Conservation (phyloP, 169 alveolate genomes). For the Plasmodium yoelii region DNA sequence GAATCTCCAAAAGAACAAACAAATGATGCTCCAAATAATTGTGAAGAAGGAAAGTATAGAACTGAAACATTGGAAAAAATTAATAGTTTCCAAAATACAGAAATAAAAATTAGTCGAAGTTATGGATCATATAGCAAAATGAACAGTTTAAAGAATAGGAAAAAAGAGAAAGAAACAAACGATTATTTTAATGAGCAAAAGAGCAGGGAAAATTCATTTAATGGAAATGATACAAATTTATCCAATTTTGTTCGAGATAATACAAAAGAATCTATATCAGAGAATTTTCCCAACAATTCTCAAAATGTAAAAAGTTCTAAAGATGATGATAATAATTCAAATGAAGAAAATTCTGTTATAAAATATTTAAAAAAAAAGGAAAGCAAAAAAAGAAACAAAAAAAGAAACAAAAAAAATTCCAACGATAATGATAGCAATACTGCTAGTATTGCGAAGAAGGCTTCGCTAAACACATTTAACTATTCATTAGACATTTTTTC, state of each 20-base stretch:
- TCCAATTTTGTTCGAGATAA: neutral
- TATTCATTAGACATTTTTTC: conserved; percentile 61
- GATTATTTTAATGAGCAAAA: conserved; percentile 2
- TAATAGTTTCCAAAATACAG: conserved; percentile 71
- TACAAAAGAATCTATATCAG: neutral
- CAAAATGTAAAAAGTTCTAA: no score
- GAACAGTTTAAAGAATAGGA: conserved; percentile 64
- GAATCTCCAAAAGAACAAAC: neutral
- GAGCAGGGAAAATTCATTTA: neutral
- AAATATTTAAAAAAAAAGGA: conserved; percentile 13
- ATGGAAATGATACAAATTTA: conserved; percentile 17
- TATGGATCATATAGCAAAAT: conserved; percentile 54
- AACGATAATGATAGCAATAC: conserved; percentile 3
- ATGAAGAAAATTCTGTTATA: conserved; percentile 25
- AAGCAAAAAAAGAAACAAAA: conserved; percentile 19
- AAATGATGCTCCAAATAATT: neutral
- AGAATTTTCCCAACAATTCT: no score
- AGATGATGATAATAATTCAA: conserved; percentile 8
- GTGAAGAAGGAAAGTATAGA: neutral
- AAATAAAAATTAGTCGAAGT: conserved; percentile 71
- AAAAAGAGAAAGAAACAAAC: conserved; percentile 1
- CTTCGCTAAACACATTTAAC: conserved; percentile 16
- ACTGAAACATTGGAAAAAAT: conserved; percentile 50
- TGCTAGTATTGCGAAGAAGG: neutral
- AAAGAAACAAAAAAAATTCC: conserved; percentile 29